Conservation (phyloP, 2,329 filamentous ascomycete species). For the Ceratocystis variospora region DNA sequence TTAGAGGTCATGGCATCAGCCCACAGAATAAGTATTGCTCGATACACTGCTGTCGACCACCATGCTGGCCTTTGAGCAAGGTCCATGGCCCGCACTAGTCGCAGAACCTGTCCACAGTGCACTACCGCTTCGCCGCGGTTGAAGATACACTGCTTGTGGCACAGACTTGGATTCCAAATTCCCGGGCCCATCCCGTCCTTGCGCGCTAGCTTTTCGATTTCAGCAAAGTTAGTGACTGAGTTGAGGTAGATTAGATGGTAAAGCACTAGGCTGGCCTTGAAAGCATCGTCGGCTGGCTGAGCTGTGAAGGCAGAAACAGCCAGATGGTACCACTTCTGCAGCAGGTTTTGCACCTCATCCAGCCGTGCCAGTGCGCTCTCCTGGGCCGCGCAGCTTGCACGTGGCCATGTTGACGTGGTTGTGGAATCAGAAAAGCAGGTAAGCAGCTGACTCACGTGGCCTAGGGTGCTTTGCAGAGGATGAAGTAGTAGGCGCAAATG, state of each 20-base stretch:
- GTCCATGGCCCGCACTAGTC: constrained; percentile 47
- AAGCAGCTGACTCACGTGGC: constrained; percentile 50
- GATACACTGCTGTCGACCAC: constrained; percentile 59
- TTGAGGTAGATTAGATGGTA: constrained; percentile 60
- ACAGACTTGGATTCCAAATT: constrained; percentile 39
- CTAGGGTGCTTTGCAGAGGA: constrained; percentile 51
- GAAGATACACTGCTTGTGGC: constrained; percentile 50
- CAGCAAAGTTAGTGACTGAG: constrained; percentile 51
- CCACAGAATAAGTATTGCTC: constrained; percentile 51
- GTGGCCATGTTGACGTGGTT: constrained; percentile 3
- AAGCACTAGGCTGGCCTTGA: constrained; percentile 51
- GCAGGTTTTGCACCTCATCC: constrained; percentile 49
- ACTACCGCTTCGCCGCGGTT: constrained; percentile 50
- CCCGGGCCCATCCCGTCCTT: constrained; percentile 37
- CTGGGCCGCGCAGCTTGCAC: constrained; percentile 21
- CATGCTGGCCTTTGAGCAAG: constrained; percentile 48
- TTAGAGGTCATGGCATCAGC: constrained; percentile 36
- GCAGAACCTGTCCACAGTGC: constrained; percentile 54
- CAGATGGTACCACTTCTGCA: constrained; percentile 56
- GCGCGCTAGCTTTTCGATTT: constrained; percentile 52
- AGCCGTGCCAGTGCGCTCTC: constrained; percentile 43
- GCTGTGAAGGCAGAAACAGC: constrained; percentile 41
- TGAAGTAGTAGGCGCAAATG: constrained; percentile 55
- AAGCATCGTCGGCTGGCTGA: constrained; percentile 45
- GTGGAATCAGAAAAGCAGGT: constrained; percentile 53